Conservation (phyloP, 176 grass and related monocot genomes). For the Bothriochloa decipiens region DNA sequence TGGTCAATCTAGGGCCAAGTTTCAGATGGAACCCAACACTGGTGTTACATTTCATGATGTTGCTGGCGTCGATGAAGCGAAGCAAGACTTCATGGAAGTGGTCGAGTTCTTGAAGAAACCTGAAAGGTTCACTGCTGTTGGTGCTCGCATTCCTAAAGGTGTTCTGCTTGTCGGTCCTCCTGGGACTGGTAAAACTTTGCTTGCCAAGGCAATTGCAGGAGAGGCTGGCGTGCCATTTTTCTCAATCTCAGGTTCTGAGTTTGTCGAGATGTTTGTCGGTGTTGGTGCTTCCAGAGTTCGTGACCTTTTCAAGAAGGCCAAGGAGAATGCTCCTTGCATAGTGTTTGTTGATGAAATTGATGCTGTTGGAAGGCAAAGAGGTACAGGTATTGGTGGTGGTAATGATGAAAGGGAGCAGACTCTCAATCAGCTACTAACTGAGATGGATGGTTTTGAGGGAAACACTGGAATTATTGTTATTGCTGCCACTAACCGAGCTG, state of each 20-base stretch:
- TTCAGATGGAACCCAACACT: conserved; percentile 99
- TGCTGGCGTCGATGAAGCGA: conserved; percentile 91
- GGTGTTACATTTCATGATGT: conserved; percentile 97
- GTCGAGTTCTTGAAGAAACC: conserved; percentile 98
- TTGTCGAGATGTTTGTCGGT: conserved; percentile 99
- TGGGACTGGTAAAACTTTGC: conserved; percentile 94
- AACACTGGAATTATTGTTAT: conserved; percentile 96
- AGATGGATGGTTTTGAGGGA: conserved; percentile 98
- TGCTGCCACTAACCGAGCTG: conserved; percentile 95
- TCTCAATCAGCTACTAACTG: conserved; percentile 83
- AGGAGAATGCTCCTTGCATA: conserved; percentile 98
- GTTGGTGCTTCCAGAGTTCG: conserved; percentile 94
- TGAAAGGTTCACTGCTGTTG: conserved; percentile 96
- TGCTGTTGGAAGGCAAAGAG: conserved; percentile 90
- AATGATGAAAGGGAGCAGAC: conserved; percentile 97
- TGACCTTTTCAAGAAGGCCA: conserved; percentile 98
- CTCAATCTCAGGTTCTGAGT: conserved; percentile 96
- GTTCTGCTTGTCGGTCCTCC: conserved; percentile 97
- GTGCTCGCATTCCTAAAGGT: conserved; percentile 96
- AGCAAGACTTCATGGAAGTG: conserved; percentile 99
- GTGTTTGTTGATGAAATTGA: conserved; percentile 98
- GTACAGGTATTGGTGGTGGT: conserved; percentile 89
- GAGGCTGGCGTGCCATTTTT: conserved; percentile 98
- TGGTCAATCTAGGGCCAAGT: conserved; percentile 95
- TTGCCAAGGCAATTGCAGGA: conserved; percentile 97